These are phyloP conservation scores for Sporodiniella umbellata DNA, from an alignment of 371 early-diverging fungal genomes.

Conservation along the genomic window DNA sequence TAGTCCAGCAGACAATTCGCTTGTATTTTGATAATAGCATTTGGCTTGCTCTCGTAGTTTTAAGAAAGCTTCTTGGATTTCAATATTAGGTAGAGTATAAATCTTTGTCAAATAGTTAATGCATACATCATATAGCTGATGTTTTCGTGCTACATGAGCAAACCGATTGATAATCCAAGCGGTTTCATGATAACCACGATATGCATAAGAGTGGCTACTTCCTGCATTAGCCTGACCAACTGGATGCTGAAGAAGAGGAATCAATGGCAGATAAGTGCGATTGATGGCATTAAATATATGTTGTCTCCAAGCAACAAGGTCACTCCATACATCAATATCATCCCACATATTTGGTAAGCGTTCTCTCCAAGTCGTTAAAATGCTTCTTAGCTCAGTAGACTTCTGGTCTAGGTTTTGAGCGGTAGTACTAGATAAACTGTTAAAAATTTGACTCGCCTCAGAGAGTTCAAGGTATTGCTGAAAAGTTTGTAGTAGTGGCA, in stretches of 20 bases:
- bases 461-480: slow-evolving; percentile 94
- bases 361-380: slow-evolving; percentile 95
- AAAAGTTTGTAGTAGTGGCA: slow-evolving; percentile 85
- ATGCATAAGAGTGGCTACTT: slow-evolving; percentile 81
- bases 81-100: slow-evolving; percentile 98
- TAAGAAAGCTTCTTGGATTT: slow-evolving; percentile 97
- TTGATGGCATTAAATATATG: slow-evolving; percentile 96
- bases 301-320: slow-evolving; percentile 96
- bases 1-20: slow-evolving; percentile 87
- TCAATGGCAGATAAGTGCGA: slow-evolving; percentile 87
- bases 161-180: slow-evolving; percentile 99
- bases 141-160: slow-evolving; percentile 96
- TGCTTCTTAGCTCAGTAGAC: slow-evolving; percentile 86
- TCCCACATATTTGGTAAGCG: slow-evolving; percentile 97
- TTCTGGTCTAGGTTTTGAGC: slow-evolving; percentile 79
- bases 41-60: slow-evolving; percentile 98
- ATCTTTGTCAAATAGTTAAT: slow-evolving; percentile 91
- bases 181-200: slow-evolving; percentile 98
- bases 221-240: slow-evolving; percentile 47
- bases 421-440: slow-evolving; percentile 71
- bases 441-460: slow-evolving; percentile 88
- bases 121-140: slow-evolving; percentile 92
- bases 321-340: slow-evolving; percentile 97
- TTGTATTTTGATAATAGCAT: slow-evolving; percentile 85
- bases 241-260: slow-evolving; percentile 61